These are phyloP conservation scores for Ophiognomonia clavigignenti-juglandacearum DNA, from an alignment of 2,329 filamentous ascomycete genomes.

Conservation along the genomic window DNA sequence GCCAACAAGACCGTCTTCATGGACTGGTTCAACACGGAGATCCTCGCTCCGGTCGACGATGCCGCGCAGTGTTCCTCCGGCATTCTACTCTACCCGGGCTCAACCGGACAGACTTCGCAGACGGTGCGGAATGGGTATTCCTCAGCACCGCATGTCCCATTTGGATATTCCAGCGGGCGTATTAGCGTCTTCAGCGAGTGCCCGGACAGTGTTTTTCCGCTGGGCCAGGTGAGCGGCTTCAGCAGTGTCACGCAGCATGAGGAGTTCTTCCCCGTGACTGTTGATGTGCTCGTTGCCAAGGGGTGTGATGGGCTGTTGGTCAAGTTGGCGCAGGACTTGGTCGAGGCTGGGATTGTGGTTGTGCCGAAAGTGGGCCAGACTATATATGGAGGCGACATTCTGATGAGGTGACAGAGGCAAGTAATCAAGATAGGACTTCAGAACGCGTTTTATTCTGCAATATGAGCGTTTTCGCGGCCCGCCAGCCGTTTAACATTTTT, in stretches of 20 bases:
- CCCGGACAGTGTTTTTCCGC: conserved; percentile 37
- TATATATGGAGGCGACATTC: conserved; percentile 21
- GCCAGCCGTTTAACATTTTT: too few relatives aligned
- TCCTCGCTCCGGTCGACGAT: conserved; percentile 34
- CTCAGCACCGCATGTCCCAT: conserved; percentile 36
- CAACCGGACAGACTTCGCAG: conserved; percentile 26
- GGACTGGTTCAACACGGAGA: conserved; percentile 39
- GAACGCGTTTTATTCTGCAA: too few relatives aligned
- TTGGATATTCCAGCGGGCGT: conserved; percentile 37
- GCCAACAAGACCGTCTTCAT: conserved; percentile 45
- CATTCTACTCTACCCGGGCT: conserved; percentile 38
- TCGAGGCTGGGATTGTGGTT: conserved; percentile 41
- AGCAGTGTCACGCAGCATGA: conserved; percentile 38
- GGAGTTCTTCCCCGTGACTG: conserved; percentile 50
- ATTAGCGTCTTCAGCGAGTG: conserved; percentile 31
- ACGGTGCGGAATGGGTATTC: conserved; percentile 31
- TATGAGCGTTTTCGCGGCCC: too few relatives aligned
- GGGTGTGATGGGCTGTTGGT: conserved; percentile 58
- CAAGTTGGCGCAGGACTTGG: conserved; percentile 46
- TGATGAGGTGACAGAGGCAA: too few relatives aligned
- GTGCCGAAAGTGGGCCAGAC: conserved; percentile 36
- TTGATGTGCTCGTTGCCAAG: conserved; percentile 52
- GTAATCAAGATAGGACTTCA: too few relatives aligned
- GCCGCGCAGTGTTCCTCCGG: conserved; percentile 41
- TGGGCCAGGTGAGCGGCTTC: conserved; percentile 32